Evolutionary conservation across 345 rosid species (phyloP).

Genomic region (Dovyalis caffra): DNA sequence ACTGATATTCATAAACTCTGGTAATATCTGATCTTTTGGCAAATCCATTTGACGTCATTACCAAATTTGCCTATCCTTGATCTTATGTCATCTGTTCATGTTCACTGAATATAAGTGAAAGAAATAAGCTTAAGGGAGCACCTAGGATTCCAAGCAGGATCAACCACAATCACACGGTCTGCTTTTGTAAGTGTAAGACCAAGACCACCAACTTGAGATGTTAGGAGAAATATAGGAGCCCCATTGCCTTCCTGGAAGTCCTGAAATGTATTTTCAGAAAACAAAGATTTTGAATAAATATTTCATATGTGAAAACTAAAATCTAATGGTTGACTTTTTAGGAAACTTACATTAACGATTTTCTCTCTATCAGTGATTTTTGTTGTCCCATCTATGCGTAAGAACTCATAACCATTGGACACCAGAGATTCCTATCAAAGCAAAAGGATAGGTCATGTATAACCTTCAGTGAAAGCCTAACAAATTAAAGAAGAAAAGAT

Average conservation of each 20-base stretch:
- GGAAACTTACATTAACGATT: slow-evolving; percentile 68
- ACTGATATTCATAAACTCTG: background rate
- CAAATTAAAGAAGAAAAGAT: background rate
- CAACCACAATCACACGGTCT: slow-evolving; percentile 95
- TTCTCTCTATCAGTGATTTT: slow-evolving; percentile 79
- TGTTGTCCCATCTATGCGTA: slow-evolving; percentile 93
- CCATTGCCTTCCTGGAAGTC: slow-evolving; percentile 77
- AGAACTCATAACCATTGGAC: slow-evolving; percentile 60
- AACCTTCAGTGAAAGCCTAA: background rate
- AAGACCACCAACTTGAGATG: slow-evolving; percentile 98
- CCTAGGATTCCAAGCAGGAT: slow-evolving; percentile 99
- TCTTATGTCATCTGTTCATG: background rate
- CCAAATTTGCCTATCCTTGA: slow-evolving; percentile 6
- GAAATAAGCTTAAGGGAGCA: slow-evolving; percentile 21
- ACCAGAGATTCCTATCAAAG: slow-evolving; percentile 62
- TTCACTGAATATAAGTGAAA: background rate
- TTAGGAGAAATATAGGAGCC: slow-evolving; percentile 88
- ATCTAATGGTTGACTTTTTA: background rate
- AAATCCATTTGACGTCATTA: background rate
- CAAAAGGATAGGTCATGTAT: slow-evolving; percentile 7
- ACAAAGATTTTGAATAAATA: background rate
- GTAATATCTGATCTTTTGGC: background rate
- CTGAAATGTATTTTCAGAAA: slow-evolving; percentile 29
- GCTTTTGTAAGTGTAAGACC: slow-evolving; percentile 98
- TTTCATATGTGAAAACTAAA: background rate